These are phyloP conservation scores for Chrysopogon serrulatus DNA, from an alignment of 176 grass and related monocot genomes.

Conservation along the genomic window DNA sequence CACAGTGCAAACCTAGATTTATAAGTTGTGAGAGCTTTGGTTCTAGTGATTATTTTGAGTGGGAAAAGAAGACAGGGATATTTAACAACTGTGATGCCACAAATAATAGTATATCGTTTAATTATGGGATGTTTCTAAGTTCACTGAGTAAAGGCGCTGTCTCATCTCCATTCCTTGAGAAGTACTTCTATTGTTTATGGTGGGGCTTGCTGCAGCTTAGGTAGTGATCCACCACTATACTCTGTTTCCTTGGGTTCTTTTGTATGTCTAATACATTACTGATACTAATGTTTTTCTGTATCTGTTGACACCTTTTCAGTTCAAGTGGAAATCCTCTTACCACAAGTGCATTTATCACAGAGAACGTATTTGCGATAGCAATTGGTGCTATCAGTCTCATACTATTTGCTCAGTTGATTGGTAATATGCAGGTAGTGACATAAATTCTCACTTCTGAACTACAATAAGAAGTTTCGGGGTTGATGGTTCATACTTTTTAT, in stretches of 20 bases:
- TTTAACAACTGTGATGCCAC: conserved; percentile 35
- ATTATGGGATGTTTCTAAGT: conserved; percentile 41
- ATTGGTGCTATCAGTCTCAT: conserved; percentile 77
- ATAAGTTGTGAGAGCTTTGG: conserved; percentile 39
- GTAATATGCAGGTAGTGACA: conserved; percentile 77
- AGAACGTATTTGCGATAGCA: conserved; percentile 73
- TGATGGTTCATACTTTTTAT: background rate
- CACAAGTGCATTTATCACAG: conserved; percentile 63
- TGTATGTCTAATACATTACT: background rate
- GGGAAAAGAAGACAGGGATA: conserved; percentile 15
- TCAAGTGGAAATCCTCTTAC: conserved; percentile 57
- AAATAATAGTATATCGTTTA: background rate
- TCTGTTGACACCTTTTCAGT: conserved; percentile 44
- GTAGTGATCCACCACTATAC: conserved; percentile 21
- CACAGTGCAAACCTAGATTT: conserved; percentile 33
- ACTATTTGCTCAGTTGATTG: conserved; percentile 84
- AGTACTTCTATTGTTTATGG: conserved; percentile 88
- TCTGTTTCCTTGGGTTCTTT: background rate
- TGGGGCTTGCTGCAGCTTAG: conserved; percentile 91
- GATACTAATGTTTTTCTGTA: background rate
- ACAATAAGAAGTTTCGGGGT: background rate
- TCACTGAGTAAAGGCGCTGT: conserved; percentile 31
- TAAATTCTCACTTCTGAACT: background rate
- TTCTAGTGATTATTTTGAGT: background rate
- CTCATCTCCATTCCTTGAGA: conserved; percentile 51